phyloP scores from a whole-genome alignment of 306 rosid species.

The Quercus agrifolia region DNA sequence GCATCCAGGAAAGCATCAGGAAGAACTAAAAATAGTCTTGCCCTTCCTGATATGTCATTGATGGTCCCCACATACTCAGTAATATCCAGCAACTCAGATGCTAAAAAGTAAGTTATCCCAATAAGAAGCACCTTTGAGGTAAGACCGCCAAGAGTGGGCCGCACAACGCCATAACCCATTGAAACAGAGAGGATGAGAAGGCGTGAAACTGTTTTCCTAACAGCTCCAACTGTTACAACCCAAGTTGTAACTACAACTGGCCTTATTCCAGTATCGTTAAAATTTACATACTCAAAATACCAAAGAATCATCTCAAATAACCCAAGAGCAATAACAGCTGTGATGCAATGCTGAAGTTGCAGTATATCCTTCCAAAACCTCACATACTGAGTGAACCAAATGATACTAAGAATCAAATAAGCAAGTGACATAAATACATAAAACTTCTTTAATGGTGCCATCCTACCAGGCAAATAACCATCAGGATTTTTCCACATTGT shows the following conservation, averaged over 20 bases:
- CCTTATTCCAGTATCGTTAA: slow-evolving; percentile 71
- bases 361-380: slow-evolving; percentile 89
- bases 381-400: slow-evolving; percentile 86
- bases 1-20: slow-evolving; percentile 95
- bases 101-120: slow-evolving; percentile 78
- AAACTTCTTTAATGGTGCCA: slow-evolving; percentile 84
- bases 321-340: slow-evolving; percentile 78
- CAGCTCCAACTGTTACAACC: slow-evolving; percentile 88
- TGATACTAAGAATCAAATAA: slow-evolving; percentile 53
- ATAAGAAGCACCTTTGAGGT: slow-evolving; percentile 91
- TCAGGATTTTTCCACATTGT: slow-evolving; percentile 87
- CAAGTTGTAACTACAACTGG: slow-evolving; percentile 76
- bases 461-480: slow-evolving; percentile 92
- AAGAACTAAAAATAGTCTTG: slow-evolving; percentile 87
- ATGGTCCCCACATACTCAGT: slow-evolving; percentile 93
- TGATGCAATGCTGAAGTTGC: slow-evolving; percentile 92
- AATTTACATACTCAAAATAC: slow-evolving; percentile 81
- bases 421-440: slow-evolving; percentile 72
- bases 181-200: slow-evolving; percentile 82
- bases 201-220: slow-evolving; percentile 73
- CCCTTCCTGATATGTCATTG: slow-evolving; percentile 87
- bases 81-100: slow-evolving; percentile 79
- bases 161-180: slow-evolving; percentile 98
- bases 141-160: slow-evolving; percentile 97
- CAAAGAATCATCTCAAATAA: slow-evolving; percentile 94